These are phyloP conservation scores for Millerago galiae DNA, from an alignment of 805 yeast genomes.

Conservation along the genomic window DNA sequence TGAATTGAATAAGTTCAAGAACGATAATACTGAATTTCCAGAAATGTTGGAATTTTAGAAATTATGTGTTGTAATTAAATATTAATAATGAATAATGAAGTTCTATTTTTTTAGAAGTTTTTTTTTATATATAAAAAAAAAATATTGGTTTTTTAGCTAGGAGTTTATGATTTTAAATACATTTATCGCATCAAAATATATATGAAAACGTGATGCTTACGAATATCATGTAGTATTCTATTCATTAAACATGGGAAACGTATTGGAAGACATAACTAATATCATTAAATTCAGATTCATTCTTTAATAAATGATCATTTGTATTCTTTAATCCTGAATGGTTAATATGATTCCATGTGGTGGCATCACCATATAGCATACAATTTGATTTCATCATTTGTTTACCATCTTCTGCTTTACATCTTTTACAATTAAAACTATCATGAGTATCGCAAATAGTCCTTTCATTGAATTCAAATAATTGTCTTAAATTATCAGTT, in stretches of 20 bases:
- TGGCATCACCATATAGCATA: conserved; percentile 95
- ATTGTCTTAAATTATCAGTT: conserved; percentile 67
- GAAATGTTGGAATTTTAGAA: conserved; percentile 6
- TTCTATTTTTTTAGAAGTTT: no score
- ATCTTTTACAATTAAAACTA: conserved; percentile 82
- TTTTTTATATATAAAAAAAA: no score
- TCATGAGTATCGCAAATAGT: conserved; percentile 89
- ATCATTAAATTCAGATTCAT: conserved; percentile 63
- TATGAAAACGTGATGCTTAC: neutral
- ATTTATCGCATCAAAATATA: no score
- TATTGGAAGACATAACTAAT: conserved; percentile 89
- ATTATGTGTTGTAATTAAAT: neutral
- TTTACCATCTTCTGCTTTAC: conserved; percentile 41
- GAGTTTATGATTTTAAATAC: no score
- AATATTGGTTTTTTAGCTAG: no score
- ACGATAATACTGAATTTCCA: conserved; percentile 3
- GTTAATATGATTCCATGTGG: conserved; percentile 91
- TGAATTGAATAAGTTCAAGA: conserved; percentile 2
- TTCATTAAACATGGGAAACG: conserved; percentile 55
- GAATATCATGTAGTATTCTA: no score
- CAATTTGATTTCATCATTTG: conserved; percentile 69
- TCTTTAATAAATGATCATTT: conserved; percentile 71
- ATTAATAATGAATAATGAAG: neutral
- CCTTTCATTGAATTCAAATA: conserved; percentile 62
- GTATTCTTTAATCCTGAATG: conserved; percentile 54